Base-by-base conservation (phyloP, 495 filamentous ascomycete genomes). In the Tuber brumale region DNA sequence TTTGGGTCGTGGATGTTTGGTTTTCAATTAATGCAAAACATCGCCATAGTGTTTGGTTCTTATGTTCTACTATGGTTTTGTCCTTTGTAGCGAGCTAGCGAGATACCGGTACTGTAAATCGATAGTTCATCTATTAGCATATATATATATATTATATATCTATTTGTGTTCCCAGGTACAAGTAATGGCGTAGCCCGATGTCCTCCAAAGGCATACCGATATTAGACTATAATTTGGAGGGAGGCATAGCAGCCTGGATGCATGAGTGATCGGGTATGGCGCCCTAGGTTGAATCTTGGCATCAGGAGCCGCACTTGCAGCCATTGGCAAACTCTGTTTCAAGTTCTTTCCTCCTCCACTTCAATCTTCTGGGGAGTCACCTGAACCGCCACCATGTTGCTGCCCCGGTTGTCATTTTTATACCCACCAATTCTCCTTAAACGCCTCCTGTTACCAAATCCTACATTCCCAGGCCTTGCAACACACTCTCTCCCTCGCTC, bases 351-450 rank as follows among this genome's bases (percentile, higher is more conserved):
- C 83, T 88, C 85, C 74, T 85, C 86, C 46, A 81, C 84, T 74
- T 89, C 88, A 5, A 86, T 42, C 86, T 39, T 78, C 84, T 78
- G 86, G 82, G 61, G 85, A 85, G 82, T 88, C 88, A 61, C 35
- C 81, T 79, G 35, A 77, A 70, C 70, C 78, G 72, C 76, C 76
- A 83, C 77, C 77, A 95, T 95, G 92, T 88, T 91, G 71, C 86
- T 88, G 16, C 86, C 86, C 71, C 87, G 92, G 79, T 86, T 95
- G 45, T 89, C 89, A 5, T 94, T 94, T 80, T 87, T 94, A 23
- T 94, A 94, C 80, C 91, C 92, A 48, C 89, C 91, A 77, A 84
- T 92, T 70, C 91, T 90, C 75, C 85, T 81, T 84, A n/a, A 81
- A 71, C 21, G 83, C 83, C 37, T 80, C 81, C 31, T 84, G 79